Evolutionary conservation across 2,329 filamentous ascomycete genomes (phyloP), one percentile per base, ranked within the genome.

Genomic region (Teratosphaeria epicoccoides): DNA sequence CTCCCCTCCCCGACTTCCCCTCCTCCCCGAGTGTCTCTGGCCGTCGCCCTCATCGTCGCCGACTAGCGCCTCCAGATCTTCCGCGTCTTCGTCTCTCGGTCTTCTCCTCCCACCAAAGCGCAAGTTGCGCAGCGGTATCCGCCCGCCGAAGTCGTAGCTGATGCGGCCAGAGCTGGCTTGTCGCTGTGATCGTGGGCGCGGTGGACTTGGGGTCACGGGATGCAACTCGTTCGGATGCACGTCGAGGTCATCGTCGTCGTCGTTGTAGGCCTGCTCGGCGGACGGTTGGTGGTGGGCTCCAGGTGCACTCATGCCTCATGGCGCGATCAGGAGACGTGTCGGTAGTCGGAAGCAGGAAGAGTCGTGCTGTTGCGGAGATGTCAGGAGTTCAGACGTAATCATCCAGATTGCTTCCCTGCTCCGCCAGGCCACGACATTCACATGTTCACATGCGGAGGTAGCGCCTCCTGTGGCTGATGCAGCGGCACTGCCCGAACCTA

Each of bases 161-260:
- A 43, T 55, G 55, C 10, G 54, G 49, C 45, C 53, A 47, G 49
- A 51, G 43, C 11, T 49, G 33, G 55, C 44, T 7, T 40, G 33
- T 20, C 33, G 33, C 51, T 61, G 17, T 61, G 61, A 22, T 17
- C n/a, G 14, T n/a, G 33, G n/a, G n/a, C 17, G 33, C 4, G 33
- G 14, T 10, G 37, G 22, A 20, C 14, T n/a, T 11, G 48, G 6
- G 2, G 22, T 45, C 4, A 37, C 43, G 3, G 87, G 85, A 65
- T 90, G 86, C 59, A 93, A 82, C 74, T 91, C 87, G 63, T 88
- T 79, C 60, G 88, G 77, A 62, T 90, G 85, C 63, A 93, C 76
- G 57, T 87, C 84, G 14, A 46, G 22, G 67, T 90, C 86, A 66
- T 60, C 57, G 44, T 63, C 58, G 52, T 63, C 54, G 53, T 82